Conservation (phyloP, 768 basidiomycete species). For the Leccinum imitatum region DNA sequence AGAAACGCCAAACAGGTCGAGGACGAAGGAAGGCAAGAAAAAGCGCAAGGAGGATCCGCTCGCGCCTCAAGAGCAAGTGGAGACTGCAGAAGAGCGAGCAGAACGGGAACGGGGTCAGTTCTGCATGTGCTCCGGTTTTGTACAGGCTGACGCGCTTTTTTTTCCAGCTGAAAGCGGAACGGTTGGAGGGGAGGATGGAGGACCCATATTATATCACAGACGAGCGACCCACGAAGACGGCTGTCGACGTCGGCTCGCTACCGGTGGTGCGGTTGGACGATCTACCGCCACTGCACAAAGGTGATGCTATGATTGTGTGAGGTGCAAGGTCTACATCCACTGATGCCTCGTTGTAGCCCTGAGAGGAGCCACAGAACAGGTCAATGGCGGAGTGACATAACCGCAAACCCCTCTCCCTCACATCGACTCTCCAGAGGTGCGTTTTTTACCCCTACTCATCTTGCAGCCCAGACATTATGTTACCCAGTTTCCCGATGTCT, state of each 20-base stretch:
- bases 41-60: slow-evolving; percentile 37
- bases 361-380: slow-evolving; percentile 30
- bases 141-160: slow-evolving; percentile 7
- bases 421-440: no score
- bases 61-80: slow-evolving; percentile 42
- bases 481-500: no score
- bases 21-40: slow-evolving; percentile 43
- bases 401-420: no score
- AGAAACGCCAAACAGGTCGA: slow-evolving; percentile 29
- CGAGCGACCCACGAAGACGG: slow-evolving; percentile 42
- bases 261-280: slow-evolving; percentile 85
- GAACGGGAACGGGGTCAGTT: slow-evolving; percentile 66
- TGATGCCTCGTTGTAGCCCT: slow-evolving; percentile 19
- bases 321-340: neutral
- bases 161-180: slow-evolving; percentile 68
- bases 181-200: slow-evolving; percentile 71
- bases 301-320: slow-evolving; percentile 10
- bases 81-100: slow-evolving; percentile 58
- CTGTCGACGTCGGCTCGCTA: slow-evolving; percentile 80
- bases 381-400: no score
- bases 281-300: slow-evolving; percentile 47
- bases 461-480: no score
- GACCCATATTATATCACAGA: slow-evolving; percentile 93
- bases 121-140: neutral
- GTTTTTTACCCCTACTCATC: no score